phyloP scores from a whole-genome alignment of 352 stramenopile genomes.

The Globisporangium orthogonon region DNA sequence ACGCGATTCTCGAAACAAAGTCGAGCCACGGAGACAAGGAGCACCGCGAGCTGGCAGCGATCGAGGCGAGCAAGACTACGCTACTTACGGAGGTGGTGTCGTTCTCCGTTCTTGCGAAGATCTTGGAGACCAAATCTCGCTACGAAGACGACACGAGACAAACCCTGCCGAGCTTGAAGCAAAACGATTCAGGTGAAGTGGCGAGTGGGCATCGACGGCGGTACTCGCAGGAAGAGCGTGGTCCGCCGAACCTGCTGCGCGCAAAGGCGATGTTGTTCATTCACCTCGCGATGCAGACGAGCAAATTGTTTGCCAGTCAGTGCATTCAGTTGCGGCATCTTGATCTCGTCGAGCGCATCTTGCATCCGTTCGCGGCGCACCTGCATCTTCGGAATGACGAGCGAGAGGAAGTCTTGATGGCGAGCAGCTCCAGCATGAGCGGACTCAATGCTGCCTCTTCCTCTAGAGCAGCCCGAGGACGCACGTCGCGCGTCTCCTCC shows the following conservation, averaged over 20 bases:
- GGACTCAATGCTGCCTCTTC: not conserved
- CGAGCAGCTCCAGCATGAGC: constrained; percentile 4
- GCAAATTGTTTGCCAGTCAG: constrained; percentile 24
- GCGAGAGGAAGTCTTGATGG: not conserved
- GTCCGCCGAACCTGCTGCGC: constrained; percentile 29
- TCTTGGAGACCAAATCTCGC: constrained; percentile 18
- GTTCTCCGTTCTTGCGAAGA: constrained; percentile 21
- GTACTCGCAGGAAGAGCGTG: constrained; percentile 12
- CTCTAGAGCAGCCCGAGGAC: not conserved
- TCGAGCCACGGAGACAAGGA: constrained; percentile 17
- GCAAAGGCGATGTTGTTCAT: constrained; percentile 65
- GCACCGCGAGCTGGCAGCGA: constrained; percentile 13
- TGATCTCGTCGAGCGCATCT: constrained; percentile 24
- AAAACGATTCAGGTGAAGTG: not conserved
- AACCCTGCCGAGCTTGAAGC: not conserved
- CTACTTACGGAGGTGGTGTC: constrained; percentile 33
- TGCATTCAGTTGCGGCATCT: constrained; percentile 32
- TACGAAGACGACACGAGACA: constrained; percentile 14
- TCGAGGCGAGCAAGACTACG: constrained; percentile 23
- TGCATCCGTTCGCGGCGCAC: constrained; percentile 20
- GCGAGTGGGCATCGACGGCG: constrained; percentile 1
- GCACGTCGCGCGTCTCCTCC: not conserved
- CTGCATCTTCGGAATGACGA: constrained; percentile 7
- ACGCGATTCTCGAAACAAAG: constrained; percentile 50
- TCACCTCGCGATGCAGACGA: constrained; percentile 48